Evolutionary conservation across 2,329 filamentous ascomycete genomes (phyloP), one percentile per base, ranked within the genome.

Genomic region (Fusarium humuli): DNA sequence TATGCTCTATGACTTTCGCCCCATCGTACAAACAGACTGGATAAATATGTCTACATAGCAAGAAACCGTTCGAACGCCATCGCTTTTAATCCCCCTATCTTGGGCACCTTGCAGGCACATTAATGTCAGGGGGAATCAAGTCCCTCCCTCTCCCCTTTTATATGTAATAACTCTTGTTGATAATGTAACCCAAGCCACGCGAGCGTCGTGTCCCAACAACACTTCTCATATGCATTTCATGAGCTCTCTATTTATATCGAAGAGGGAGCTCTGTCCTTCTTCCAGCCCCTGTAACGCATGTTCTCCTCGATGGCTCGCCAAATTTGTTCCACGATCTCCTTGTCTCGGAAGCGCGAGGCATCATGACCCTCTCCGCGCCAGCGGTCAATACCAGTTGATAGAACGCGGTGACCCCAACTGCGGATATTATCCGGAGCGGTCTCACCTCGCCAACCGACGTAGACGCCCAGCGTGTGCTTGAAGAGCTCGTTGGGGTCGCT

Each of bases 361-460:
- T 89, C 86, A 7, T 84, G 81, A 16, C 84, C 83, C 46, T 86
- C 84, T 42, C 80, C 80, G 42, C 89, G 90, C 89, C 92, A 97
- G 76, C 95, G 92, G 77, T 98, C 96, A n/a, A 99, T 88, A 50
- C 88, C 87, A 54, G 92, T 91, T 44, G 87, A 89, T 76, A 94
- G 81, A 23, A 99, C 94, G 44, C 92, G 91, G 67, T 95, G 88
- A 2, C 96, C 95, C 92, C 95, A 97, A 54, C 88, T 88, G 72
- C 89, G 91, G 40, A 99, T 91, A 44, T 89, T 91, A 57, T 92
- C 88, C 2, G 96, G 96, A 5, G 91, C 81, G 67, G 90, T 87
- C 77, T 98, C 94, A 52, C 93, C 94, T 66, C 92, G 89, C 93
- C 94, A 98, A 6, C 96, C 96, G 4, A 99, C 90, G 77, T 93